Base-by-base conservation (phyloP, 306 rosid genomes). In the Fragaria ananassa region DNA sequence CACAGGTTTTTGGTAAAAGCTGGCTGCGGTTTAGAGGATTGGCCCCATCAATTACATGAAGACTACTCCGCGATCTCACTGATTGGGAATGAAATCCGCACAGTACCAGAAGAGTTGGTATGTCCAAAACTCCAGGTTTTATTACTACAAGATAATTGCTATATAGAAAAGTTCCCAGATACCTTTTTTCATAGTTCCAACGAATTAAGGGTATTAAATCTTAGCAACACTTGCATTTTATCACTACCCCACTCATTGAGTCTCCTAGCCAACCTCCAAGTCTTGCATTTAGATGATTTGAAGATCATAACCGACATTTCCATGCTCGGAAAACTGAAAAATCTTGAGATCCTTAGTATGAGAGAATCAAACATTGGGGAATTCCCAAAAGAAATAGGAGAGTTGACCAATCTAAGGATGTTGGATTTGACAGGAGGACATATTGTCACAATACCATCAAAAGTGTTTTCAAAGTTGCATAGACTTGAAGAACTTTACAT, bases 101-200 rank as follows among this genome's bases (percentile, higher is more conserved):
- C 45, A 5, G 64, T 78, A 13, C 76, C 71, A 4, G 76, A 70
- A 29, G 75, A 23, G 15, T 53, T 35, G 19, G 53, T 23, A 23
- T 78, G 76, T 18, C 61, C 76, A 11, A 70, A 78, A 46, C 81
- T 78, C 61, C 34, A 61, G 8, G 35, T 44, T 37, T 70, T 78
- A 58, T 29, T 78, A 44, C 56, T 61, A 54, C 71, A 78, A 17
- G 21, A 35, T 13, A 78, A 78, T 63, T 6, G 0, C 18, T 6
- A 13, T 5, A 2, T 70, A 15, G 4, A 34, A 17, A 70, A 70
- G 42, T 58, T 78, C 49, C 65, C 81, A 46, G 4, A 13, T 12
- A 10, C 15, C 0, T 70, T 78, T 3, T 70, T 70, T 27, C 27
- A 60, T 13, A 60, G 8, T 25, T 34, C 50, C 19, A 47, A 29